A percentile compares a stretch with the other conserved stretches of the same genome.
Conservation (phyloP, 2,329 filamentous ascomycete genomes). For the Acephala macrosclerotiorum region DNA sequence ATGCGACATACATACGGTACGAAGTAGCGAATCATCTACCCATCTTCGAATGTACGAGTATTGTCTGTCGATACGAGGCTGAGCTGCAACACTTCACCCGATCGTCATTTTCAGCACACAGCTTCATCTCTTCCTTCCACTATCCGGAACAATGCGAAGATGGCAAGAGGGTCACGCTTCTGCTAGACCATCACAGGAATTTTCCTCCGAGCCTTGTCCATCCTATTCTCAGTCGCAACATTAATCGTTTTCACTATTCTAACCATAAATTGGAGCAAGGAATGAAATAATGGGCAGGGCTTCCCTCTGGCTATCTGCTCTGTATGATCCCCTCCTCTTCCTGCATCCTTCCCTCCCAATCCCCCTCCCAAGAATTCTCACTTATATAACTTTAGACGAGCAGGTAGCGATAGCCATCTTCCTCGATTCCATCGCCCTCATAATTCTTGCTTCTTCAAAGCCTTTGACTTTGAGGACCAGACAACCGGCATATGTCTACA, state of each 20-base stretch:
- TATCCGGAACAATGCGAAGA: background rate
- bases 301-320: background rate
- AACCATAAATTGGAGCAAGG: background rate
- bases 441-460: background rate
- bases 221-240: background rate
- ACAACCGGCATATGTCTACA: background rate
- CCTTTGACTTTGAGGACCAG: background rate
- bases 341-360: background rate
- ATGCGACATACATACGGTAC: background rate
- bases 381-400: background rate
- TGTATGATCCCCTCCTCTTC: background rate
- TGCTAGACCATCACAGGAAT: background rate
- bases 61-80: background rate
- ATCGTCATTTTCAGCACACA: background rate
- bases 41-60: background rate
- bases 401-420: background rate
- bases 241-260: background rate
- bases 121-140: background rate
- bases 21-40: background rate
- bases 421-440: background rate
- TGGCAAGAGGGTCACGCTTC: background rate
- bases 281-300: background rate
- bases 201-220: background rate
- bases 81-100: background rate
- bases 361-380: background rate